Evolutionary conservation across 768 basidiomycete genomes (phyloP).

Genomic region (Leccinum imitatum): DNA sequence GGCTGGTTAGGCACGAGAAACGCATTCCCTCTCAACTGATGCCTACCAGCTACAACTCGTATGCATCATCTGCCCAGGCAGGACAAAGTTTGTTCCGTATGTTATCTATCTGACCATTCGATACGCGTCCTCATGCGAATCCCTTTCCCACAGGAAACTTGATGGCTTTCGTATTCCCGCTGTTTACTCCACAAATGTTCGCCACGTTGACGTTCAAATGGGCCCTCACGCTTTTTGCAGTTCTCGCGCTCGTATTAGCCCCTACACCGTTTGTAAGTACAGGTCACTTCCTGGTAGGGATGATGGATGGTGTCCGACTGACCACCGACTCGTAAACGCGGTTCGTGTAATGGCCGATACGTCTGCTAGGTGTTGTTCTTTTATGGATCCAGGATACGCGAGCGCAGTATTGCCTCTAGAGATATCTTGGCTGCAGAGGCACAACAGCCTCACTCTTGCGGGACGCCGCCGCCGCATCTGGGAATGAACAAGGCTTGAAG

Average conservation of each 20-base stretch:
- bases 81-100: slow-evolving; percentile 48
- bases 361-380: slow-evolving; percentile 25
- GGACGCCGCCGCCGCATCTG: neutral
- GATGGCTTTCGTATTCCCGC: slow-evolving; percentile 45
- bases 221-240: slow-evolving; percentile 25
- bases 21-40: neutral
- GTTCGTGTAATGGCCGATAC: neutral
- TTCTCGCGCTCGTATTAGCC: slow-evolving; percentile 41
- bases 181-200: slow-evolving; percentile 51
- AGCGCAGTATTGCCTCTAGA: slow-evolving; percentile 25
- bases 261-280: slow-evolving; percentile 43
- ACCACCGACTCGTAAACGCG: neutral
- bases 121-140: neutral
- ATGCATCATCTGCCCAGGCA: slow-evolving; percentile 55
- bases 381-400: slow-evolving; percentile 34
- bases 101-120: slow-evolving; percentile 6
- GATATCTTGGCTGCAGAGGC: slow-evolving; percentile 20
- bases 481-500: slow-evolving; percentile 8
- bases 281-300: neutral
- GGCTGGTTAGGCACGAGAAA: neutral
- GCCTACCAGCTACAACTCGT: slow-evolving; percentile 38
- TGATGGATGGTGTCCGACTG: neutral
- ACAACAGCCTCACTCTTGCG: neutral
- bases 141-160: slow-evolving; percentile 33
- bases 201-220: slow-evolving; percentile 41